Percentiles rank a stretch among this genome's conserved stretches.
phyloP scores from a whole-genome alignment of 192 early-diverging fungal species.

The Coemansia aciculifera region DNA sequence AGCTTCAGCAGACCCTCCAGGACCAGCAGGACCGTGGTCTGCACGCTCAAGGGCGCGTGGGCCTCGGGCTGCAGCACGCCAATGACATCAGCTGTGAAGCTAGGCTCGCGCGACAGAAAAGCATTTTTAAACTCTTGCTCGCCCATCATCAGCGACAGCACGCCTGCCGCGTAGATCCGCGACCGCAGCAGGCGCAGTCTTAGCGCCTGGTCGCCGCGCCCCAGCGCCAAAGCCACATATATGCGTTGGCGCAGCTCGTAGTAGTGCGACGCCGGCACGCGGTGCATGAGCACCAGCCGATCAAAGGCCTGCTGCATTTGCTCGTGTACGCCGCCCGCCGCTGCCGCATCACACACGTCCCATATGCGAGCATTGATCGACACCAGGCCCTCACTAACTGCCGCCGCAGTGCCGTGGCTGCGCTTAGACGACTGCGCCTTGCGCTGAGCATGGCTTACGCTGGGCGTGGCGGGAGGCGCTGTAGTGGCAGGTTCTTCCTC shows the following conservation, averaged over 20 bases:
- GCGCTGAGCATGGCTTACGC: constrained; percentile 13
- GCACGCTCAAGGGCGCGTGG: constrained; percentile 65
- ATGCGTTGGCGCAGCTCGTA: constrained; percentile 81
- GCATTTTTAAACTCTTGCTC: constrained; percentile 61
- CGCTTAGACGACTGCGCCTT: constrained; percentile 11
- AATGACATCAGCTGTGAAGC: constrained; percentile 76
- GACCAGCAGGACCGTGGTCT: constrained; percentile 77
- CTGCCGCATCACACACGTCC: constrained; percentile 17
- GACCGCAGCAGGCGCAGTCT: constrained; percentile 67
- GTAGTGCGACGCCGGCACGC: constrained; percentile 69
- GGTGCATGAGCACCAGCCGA: constrained; percentile 64
- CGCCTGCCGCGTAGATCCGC: constrained; percentile 76
- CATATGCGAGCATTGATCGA: constrained; percentile 59
- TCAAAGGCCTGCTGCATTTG: constrained; percentile 59
- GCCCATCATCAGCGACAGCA: constrained; percentile 65
- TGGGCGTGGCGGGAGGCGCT: constrained; percentile 10
- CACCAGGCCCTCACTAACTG: constrained; percentile 33
- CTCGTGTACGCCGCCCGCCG: constrained; percentile 22
- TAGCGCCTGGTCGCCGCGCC: constrained; percentile 32
- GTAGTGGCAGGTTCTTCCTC: constrained; percentile 18
- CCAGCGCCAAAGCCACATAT: constrained; percentile 68
- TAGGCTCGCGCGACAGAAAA: constrained; percentile 87
- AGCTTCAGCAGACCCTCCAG: constrained; percentile 84
- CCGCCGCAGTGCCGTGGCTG: neutral
- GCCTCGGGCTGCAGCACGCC: constrained; percentile 74